These are phyloP conservation scores for Synchytrium microbalum DNA, from an alignment of 371 early-diverging fungal genomes.

Conservation along the genomic window DNA sequence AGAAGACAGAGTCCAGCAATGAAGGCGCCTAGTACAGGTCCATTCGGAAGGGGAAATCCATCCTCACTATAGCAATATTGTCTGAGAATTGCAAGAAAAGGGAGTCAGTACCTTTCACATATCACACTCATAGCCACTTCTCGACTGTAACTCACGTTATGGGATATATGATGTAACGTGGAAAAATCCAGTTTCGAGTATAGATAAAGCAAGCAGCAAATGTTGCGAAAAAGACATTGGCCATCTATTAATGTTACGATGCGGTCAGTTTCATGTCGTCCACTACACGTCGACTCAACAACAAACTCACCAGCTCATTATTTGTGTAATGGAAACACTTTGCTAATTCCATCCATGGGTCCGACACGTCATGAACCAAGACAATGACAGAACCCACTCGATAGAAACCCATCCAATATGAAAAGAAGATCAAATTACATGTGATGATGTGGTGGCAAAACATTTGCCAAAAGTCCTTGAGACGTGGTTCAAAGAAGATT, in stretches of 20 bases:
- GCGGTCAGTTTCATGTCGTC: background rate
- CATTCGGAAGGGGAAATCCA: slow-evolving; percentile 20
- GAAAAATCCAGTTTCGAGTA: slow-evolving; percentile 36
- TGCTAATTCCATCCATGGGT: slow-evolving; percentile 58
- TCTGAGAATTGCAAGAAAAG: background rate
- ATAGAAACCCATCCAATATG: slow-evolving; percentile 32
- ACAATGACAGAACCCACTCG: slow-evolving; percentile 46
- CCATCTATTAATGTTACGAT: slow-evolving; percentile 18
- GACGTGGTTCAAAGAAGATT: slow-evolving; percentile 19
- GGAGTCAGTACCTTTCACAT: background rate
- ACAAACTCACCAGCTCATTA: slow-evolving; percentile 20
- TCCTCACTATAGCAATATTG: slow-evolving; percentile 15
- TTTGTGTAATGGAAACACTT: slow-evolving; percentile 44
- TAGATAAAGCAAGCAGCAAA: slow-evolving; percentile 48
- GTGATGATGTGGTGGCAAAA: slow-evolving; percentile 50
- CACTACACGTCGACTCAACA: background rate
- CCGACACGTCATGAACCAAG: slow-evolving; percentile 48
- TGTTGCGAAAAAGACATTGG: slow-evolving; percentile 40
- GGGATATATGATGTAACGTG: slow-evolving; percentile 25
- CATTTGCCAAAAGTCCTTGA: slow-evolving; percentile 36
- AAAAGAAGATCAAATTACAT: slow-evolving; percentile 31
- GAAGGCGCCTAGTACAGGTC: slow-evolving; percentile 15
- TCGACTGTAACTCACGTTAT: slow-evolving; percentile 14
- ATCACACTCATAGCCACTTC: background rate
- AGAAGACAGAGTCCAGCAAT: slow-evolving; percentile 24